Base-by-base conservation (phyloP, 441 rosid genomes). In the Aleurites moluccanus region DNA sequence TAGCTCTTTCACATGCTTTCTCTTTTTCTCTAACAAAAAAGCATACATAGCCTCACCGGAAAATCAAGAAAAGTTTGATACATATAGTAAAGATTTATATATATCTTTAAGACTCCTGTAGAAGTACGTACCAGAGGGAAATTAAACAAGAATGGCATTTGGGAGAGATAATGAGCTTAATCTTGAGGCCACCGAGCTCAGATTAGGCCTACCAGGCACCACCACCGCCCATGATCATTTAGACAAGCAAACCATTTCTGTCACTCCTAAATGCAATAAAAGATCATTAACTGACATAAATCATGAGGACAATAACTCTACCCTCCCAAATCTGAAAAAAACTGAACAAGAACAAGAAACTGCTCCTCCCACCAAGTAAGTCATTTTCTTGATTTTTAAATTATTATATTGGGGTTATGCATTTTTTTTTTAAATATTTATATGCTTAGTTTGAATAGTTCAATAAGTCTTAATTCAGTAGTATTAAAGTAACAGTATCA, bases 131-230 rank as follows among this genome's bases (percentile, higher is more conserved):
- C 38, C 38, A 35, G 38, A 35, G 38, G 6, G 5, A 30, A 35
- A 35, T 35, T 35, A 35, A 35, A 4, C 33, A 23, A 27, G 61
- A 74, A 68, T 82, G 82, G 13, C 77, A 65, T 78, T 82, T 80
- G 85, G 42, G 18, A 53, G 70, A 61, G 80, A 84, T 78, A 18
- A 30, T 57, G 91, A 61, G 44, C 88, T 90, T 70, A 85, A 90
- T 80, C 86, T 89, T 25, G 88, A 85, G 76, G 97, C 89, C 14
- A 92, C 96, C 4, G 94, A 92, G 85, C 90, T 92, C 21, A 80
- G 97, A 60, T 73, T 92, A 69, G 97, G 92, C 55, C 79, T 89
- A 18, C 96, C 94, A 0, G 91, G 94, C 73, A 77, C 89, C 6
- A 84, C 82, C 40, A 78, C 73, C 35, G 5, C 38, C 38, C n/a